Conservation (phyloP, 306 rosid genomes). For the Biancaea sappan region DNA sequence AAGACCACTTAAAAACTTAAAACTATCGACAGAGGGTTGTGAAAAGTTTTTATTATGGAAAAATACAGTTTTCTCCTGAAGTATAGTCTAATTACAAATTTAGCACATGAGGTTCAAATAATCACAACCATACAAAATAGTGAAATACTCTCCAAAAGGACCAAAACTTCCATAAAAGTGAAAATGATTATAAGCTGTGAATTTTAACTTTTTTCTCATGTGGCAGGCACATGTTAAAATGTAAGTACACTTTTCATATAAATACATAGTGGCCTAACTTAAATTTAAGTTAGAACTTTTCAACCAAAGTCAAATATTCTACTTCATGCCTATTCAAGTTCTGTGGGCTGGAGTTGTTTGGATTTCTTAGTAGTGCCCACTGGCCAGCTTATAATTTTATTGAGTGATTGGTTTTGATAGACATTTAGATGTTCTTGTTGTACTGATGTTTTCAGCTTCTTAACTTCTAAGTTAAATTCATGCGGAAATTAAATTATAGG, state of each 20-base stretch:
- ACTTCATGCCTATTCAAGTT: not conserved
- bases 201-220: too few relatives aligned
- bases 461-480: not conserved
- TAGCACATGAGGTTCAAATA: too few relatives aligned
- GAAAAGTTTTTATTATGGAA: not conserved
- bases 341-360: not conserved
- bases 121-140: too few relatives aligned
- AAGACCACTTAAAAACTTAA: not conserved
- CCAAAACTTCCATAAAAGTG: too few relatives aligned
- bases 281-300: not conserved
- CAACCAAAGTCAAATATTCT: not conserved
- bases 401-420: not conserved
- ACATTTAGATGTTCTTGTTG: not conserved
- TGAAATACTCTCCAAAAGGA: too few relatives aligned
- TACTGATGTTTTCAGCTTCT: not conserved
- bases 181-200: too few relatives aligned
- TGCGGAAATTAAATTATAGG: constrained; percentile 5
- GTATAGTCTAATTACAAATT: not conserved
- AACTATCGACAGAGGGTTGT: not conserved
- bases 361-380: not conserved
- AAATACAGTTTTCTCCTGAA: too few relatives aligned
- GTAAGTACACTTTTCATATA: too few relatives aligned
- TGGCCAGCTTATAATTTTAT: not conserved
- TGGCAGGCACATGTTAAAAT: too few relatives aligned
- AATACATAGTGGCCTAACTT: not conserved